Evolutionary conservation across 345 rosid species (phyloP).

Genomic region (Corchorus olitorius): DNA sequence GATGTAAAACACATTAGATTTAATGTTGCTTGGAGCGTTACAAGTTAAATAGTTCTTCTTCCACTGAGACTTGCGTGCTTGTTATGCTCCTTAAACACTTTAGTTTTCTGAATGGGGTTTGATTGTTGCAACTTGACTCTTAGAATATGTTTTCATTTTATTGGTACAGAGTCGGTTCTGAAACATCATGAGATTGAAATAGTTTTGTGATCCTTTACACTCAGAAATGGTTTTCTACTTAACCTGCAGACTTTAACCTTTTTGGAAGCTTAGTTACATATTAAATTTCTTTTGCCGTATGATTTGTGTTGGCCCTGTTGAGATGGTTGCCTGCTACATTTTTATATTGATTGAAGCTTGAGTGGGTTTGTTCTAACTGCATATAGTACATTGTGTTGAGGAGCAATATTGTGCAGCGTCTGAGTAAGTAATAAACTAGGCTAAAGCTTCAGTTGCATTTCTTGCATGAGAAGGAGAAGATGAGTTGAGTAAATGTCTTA

Average conservation of each 20-base stretch:
- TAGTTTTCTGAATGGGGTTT: neutral
- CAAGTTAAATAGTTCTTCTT: neutral
- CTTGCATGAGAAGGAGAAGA: neutral
- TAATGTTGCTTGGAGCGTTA: neutral
- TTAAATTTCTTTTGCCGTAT: neutral
- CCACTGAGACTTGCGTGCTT: neutral
- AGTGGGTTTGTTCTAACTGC: slow-evolving; percentile 1
- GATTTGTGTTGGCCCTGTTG: neutral
- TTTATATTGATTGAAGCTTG: neutral
- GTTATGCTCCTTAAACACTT: neutral
- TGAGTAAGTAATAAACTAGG: neutral
- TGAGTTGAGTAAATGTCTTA: slow-evolving; percentile 7
- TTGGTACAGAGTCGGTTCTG: neutral
- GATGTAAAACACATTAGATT: neutral
- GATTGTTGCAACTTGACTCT: neutral
- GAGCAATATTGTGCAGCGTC: neutral
- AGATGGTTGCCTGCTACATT: neutral
- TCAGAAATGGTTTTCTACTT: neutral
- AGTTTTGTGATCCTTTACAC: neutral
- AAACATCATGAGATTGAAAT: neutral
- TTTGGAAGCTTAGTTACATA: neutral
- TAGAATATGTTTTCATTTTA: neutral
- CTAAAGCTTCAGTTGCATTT: neutral
- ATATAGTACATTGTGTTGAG: slow-evolving; percentile 16
- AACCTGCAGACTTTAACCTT: neutral